Evolutionary conservation across 164 flowering plant species (phyloP).

Genomic region (Euptelea pleiosperma): DNA sequence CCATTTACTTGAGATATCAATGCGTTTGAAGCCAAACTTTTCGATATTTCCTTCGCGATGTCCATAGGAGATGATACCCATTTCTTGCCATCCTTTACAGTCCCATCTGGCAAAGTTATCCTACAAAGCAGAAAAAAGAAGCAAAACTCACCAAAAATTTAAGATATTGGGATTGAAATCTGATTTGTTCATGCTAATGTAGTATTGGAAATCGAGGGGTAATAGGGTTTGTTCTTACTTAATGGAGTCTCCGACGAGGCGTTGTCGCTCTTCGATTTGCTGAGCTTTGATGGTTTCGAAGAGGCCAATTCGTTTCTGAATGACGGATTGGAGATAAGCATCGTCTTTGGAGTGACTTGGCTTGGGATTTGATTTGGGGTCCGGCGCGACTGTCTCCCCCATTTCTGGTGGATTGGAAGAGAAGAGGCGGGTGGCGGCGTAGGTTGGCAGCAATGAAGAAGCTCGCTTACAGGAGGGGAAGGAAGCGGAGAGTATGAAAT

Average conservation of each 20-base stretch:
- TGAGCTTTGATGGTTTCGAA: constrained; percentile 55
- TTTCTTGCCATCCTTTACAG: constrained; percentile 81
- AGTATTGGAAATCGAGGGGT: not conserved
- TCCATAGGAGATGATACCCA: constrained; percentile 73
- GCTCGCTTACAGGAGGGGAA: no score
- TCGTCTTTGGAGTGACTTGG: constrained; percentile 35
- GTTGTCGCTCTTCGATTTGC: constrained; percentile 38
- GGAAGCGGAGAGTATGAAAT: no score
- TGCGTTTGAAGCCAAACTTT: constrained; percentile 62
- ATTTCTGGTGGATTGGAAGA: no score
- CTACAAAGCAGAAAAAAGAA: constrained; percentile 25
- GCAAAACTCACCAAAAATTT: no score
- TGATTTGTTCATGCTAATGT: no score
- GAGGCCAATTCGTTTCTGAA: constrained; percentile 58
- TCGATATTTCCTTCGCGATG: constrained; percentile 65
- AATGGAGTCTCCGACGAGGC: constrained; percentile 56
- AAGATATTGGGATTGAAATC: not conserved
- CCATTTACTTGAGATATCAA: constrained; percentile 78
- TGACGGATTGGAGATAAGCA: constrained; percentile 47
- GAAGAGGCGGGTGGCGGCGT: no score
- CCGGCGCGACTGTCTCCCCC: no score
- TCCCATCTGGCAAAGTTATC: constrained; percentile 78
- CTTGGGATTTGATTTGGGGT: not conserved
- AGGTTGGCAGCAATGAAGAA: no score
- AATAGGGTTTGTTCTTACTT: constrained; percentile 31